These are phyloP conservation scores for Saraca asoca DNA, from an alignment of 331 rosid genomes.

Conservation along the genomic window DNA sequence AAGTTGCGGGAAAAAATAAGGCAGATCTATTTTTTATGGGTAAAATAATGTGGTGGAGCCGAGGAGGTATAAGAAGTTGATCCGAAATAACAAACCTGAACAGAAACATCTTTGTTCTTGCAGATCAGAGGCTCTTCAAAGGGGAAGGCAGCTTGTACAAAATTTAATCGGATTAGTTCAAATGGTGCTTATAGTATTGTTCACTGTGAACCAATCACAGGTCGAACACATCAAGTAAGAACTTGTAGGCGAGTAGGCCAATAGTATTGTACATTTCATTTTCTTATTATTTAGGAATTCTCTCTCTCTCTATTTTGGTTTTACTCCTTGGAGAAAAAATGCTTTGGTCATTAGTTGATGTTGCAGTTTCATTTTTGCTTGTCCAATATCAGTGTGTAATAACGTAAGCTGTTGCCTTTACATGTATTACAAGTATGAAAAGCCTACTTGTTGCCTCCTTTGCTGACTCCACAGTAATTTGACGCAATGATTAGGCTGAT, in stretches of 20 bases:
- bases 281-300: slow-evolving; percentile 7
- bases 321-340: background rate
- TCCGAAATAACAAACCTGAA: slow-evolving; percentile 31
- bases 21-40: slow-evolving; percentile 7
- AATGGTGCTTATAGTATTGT: slow-evolving; percentile 75
- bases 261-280: slow-evolving; percentile 4
- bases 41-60: background rate
- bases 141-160: slow-evolving; percentile 81
- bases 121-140: slow-evolving; percentile 56
- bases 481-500: background rate
- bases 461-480: slow-evolving; percentile 10
- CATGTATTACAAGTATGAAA: background rate
- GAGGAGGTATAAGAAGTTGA: slow-evolving; percentile 1
- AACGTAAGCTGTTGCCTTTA: slow-evolving; percentile 25
- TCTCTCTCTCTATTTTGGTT: background rate
- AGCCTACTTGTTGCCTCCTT: slow-evolving; percentile 12
- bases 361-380: slow-evolving; percentile 14
- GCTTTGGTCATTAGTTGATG: slow-evolving; percentile 5
- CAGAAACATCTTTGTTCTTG: slow-evolving; percentile 37
- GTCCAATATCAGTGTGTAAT: slow-evolving; percentile 7
- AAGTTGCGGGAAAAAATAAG: slow-evolving; percentile 19
- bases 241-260: background rate
- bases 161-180: slow-evolving; percentile 72
- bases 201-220: slow-evolving; percentile 84
- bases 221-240: slow-evolving; percentile 90